Evolutionary conservation across 2,329 filamentous ascomycete species (phyloP).

Genomic region (Elsinoe ampelina): DNA sequence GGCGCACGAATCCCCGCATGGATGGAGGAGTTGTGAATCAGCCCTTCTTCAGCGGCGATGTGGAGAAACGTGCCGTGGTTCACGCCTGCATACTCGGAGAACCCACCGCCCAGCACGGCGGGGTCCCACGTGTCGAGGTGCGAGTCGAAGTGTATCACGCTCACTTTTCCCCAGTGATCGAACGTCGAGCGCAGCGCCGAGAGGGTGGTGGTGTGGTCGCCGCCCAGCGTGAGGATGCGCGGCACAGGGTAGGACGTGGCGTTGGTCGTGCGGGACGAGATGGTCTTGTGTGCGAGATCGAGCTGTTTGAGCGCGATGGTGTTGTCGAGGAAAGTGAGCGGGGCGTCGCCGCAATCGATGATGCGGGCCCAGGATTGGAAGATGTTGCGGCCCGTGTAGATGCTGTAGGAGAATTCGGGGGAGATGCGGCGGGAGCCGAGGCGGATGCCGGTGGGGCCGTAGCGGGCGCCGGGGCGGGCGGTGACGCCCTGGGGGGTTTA

Average conservation of each 20-base stretch:
- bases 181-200: constrained; percentile 43
- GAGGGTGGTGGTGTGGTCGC: constrained; percentile 49
- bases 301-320: constrained; percentile 47
- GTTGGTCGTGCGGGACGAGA: constrained; percentile 37
- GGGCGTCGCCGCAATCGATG: constrained; percentile 48
- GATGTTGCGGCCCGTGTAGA: constrained; percentile 39
- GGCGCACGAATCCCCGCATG: constrained; percentile 55
- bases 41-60: constrained; percentile 52
- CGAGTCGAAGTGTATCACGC: constrained; percentile 50
- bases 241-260: constrained; percentile 36
- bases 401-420: constrained; percentile 33
- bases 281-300: constrained; percentile 41
- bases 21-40: constrained; percentile 50
- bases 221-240: constrained; percentile 45
- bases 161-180: constrained; percentile 44
- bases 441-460: constrained; percentile 44
- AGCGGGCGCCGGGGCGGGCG: constrained; percentile 36
- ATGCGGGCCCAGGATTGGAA: constrained; percentile 43
- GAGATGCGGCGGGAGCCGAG: constrained; percentile 41
- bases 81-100: constrained; percentile 48
- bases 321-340: constrained; percentile 41
- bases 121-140: constrained; percentile 51
- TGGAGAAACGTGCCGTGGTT: constrained; percentile 56
- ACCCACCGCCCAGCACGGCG: constrained; percentile 45
- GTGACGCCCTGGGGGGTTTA: constrained; percentile 3